Evolutionary conservation across 2,329 filamentous ascomycete species (phyloP), one percentile per base, ranked within the genome.

Genomic region (Pseudogymnoascus sp.): DNA sequence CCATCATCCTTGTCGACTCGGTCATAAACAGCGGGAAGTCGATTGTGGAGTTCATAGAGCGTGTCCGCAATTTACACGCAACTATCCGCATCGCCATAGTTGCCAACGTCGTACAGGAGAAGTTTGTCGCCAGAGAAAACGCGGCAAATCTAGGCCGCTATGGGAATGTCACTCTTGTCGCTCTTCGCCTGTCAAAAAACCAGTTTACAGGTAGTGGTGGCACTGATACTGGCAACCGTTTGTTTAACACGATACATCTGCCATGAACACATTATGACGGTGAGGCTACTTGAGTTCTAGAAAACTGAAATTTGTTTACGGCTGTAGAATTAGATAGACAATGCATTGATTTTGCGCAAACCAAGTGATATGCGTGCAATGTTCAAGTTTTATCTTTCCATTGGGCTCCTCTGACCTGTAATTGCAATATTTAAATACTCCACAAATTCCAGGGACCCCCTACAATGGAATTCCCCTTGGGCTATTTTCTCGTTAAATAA

Each of bases 11-110:
- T 3, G 82, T 86, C 1, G 84, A 86, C 67, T 83, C 80, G 0
- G 82, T 86, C 1, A 70, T 86, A n/a, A 85, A 87, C 64, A 83
- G 67, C 30, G 82, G 84, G 4, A 76, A 75, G 58, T 76, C 79
- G 0, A 67, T 83, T 4, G 62, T 77, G 1, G 67, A 78, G 1
- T 84, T 83, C 65, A 71, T 83, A 14, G 33, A 74, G 25, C 75
- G 73, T 18, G 71, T 86, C n/a, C 76, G 78, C 5, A 64, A 61
- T 0, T 57, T 80, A 0, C 22, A 76, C 61, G 30, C 68, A 0
- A 65, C 62, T 3, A 69, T 82, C 37, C 73, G 71, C n/a, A 78
- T 87, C 50, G 72, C 84, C 1, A 73, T 85, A 0, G 74, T 85
- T 41, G 11, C 64, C 41, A 47, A 47, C 25, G 41, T 28, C 14